phyloP scores from a whole-genome alignment of 164 flowering plant species.

The Stephania japonica region DNA sequence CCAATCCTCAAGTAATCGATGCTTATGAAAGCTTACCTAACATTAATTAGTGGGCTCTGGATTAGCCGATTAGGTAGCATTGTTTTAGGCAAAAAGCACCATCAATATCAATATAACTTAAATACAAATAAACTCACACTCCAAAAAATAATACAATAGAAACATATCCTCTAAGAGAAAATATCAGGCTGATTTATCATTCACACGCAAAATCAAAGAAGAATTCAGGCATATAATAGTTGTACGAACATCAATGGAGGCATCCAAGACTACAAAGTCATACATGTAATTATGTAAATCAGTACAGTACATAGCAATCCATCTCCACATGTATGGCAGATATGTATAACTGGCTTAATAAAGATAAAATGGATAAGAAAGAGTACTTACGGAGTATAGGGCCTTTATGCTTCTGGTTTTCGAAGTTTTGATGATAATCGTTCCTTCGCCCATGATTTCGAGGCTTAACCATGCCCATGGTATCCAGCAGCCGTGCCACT shows the following conservation, averaged over 20 bases:
- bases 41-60: background rate
- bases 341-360: background rate
- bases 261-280: background rate
- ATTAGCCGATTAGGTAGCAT: background rate
- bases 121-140: background rate
- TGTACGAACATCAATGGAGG: background rate
- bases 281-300: background rate
- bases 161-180: background rate
- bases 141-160: background rate
- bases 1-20: background rate
- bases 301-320: background rate
- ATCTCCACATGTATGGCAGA: background rate
- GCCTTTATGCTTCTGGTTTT: conserved; percentile 17
- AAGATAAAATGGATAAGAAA: background rate
- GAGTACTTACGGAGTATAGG: conserved; percentile 2
- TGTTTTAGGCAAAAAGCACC: background rate
- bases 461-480: conserved; percentile 24
- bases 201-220: background rate
- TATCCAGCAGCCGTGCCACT: conserved; percentile 41
- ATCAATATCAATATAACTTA: background rate
- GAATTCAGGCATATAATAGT: background rate
- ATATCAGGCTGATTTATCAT: background rate
- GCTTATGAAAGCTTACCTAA: background rate
- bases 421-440: conserved; percentile 16
- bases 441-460: conserved; percentile 19